Evolutionary conservation across 2,329 filamentous ascomycete genomes (phyloP), one percentile per base, ranked within the genome.

Genomic region (Lecanicillium sp.): DNA sequence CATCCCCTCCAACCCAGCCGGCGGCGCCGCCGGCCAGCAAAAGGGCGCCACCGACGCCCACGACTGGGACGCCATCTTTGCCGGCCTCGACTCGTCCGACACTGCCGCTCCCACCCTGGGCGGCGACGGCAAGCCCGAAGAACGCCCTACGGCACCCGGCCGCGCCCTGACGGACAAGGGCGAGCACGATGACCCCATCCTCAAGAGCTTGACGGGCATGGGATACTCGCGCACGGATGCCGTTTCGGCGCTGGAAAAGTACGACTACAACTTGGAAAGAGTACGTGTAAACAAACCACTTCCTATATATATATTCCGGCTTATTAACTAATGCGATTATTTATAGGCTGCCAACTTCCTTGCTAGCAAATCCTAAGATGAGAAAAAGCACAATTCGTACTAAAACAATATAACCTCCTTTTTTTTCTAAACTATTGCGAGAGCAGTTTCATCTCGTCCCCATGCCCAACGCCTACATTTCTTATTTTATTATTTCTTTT

Each of bases 1-100:
- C 50, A 72, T 69, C 34, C 68, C 64, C 38, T 53, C 59, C 39
- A 56, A 48, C 44, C 54, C 60, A 7, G 51, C 52, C 35, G 49
- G 51, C 25, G 53, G 55, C 33, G 47, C 54, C 31, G 46, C 58
- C 15, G 60, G 66, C 6, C 22, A 25, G 11, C 22, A 25, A 25
- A 25, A 25, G 22, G 11, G 11, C 22, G 56, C 60, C 19, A 50
- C 64, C 0, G 73, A 75, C 12, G 64, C 67, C 25, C 84, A 94
- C 50, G 90, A 97, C 58, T 97, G 92, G 92, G 90, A 97, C 54
- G 84, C 87, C 29, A 87, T 97, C 40, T 97, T 97, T 63, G 84
- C 86, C 2, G 81, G 82, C 18, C 68, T 94, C 7, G 84, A 90
- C 50, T 74, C 72, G 2, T 62, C 73, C 7, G 50, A 57, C 37